Evolutionary conservation across 164 flowering plant species (phyloP), one percentile per base, ranked within the genome.

Genomic region (Kalanchoe fedtschenkoi): DNA sequence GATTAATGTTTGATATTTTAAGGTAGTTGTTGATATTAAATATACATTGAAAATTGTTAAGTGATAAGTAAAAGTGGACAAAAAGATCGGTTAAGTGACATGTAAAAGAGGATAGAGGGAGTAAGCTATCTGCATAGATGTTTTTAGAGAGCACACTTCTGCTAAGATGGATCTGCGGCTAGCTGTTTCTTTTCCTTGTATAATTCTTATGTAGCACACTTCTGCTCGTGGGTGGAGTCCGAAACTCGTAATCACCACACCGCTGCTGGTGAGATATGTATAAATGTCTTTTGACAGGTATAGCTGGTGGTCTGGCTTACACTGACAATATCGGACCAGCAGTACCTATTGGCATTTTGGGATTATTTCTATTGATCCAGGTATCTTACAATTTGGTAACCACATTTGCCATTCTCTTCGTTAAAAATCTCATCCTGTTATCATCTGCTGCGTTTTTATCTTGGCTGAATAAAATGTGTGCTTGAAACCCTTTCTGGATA

Each of bases 341-440:
- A 47, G 87, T 75, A 26, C 95, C 96, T 43, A 66, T 82, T 69
- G 98, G 98, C 58, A 85, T 91, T 19, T 82, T 89, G 66, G 98
- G 96, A 44, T 71, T 91, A 53, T 89, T 91, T 57, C 70, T 91
- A 24, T 58, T 91, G 67, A 72, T 88, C 70, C 97, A 91, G 93
- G 97, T 88, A 79, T 47, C 1, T 30, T 30, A 15, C 17, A n/a
- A 17, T 14, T n/a, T 58, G 19, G n/a, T 57, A 32, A 30, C 35
- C 38, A 34, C 17, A 24, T 33, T n/a, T 6, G 39, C 39, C 14
- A 42, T 15, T 15, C 14, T 1, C 39, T 32, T 11, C 60, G 15
- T 29, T 1, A 7, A 24, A 17, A 24, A 13, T 6, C 24, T 54
- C 9, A 30, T 55, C 34, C 30, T 26, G n/a, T n/a, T n/a, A n/a